Percentiles rank a stretch among this genome's conserved stretches.
These are phyloP conservation scores for Macroventuria anomochaeta DNA, from an alignment of 2,329 filamentous ascomycete species.

Conservation along the genomic window DNA sequence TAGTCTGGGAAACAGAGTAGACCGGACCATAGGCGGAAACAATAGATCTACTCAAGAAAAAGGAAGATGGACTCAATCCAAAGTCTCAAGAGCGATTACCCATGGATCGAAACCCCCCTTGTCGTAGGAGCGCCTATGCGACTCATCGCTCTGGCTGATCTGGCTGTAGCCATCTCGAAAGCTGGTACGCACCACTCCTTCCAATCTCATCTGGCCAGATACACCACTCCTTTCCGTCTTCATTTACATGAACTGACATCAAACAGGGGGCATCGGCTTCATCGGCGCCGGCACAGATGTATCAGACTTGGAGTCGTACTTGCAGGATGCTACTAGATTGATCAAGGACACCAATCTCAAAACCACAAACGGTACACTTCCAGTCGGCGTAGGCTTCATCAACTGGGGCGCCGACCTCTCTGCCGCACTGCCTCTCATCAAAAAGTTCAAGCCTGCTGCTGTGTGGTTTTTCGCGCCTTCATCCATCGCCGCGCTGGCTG, in stretches of 20 bases:
- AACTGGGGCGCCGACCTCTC: conserved; percentile 57
- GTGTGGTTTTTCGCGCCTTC: conserved; percentile 72
- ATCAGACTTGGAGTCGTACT: conserved; percentile 40
- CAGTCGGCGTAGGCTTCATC: conserved; percentile 68
- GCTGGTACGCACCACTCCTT: conserved; percentile 49
- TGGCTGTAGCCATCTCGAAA: conserved; percentile 66
- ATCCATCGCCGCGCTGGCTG: conserved; percentile 46
- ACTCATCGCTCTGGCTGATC: conserved; percentile 61
- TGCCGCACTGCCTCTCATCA: conserved; percentile 59
- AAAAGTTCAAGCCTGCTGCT: conserved; percentile 61
- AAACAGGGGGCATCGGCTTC: conserved; percentile 55
- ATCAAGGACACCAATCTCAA: conserved; percentile 22
- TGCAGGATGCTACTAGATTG: conserved; percentile 33
- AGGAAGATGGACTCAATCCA: conserved; percentile 18
- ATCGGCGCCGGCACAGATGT: conserved; percentile 54
- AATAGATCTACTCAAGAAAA: background rate
- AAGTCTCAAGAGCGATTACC: conserved; percentile 54
- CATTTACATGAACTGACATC: background rate
- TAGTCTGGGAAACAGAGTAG: no score
- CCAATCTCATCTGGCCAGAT: background rate
- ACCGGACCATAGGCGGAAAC: no score
- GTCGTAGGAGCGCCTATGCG: conserved; percentile 73
- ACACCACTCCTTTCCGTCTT: background rate
- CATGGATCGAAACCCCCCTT: conserved; percentile 65
- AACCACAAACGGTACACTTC: conserved; percentile 39